Percentiles rank a stretch among this genome's conserved stretches.
Evolutionary conservation across 2,329 filamentous ascomycete species (phyloP).

Genomic region (Clarireedia homoeocarpa): DNA sequence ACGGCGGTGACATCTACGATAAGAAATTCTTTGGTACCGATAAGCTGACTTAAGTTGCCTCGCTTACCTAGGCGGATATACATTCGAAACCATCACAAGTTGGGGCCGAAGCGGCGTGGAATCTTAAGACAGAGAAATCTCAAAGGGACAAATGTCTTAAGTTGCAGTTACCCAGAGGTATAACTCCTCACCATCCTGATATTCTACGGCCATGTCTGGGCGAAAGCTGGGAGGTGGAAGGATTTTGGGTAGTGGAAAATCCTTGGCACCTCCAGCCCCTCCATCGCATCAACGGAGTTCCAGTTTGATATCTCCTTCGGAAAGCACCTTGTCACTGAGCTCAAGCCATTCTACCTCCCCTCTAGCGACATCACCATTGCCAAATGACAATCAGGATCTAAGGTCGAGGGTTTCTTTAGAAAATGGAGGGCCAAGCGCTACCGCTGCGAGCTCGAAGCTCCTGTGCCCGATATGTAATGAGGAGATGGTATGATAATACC

Average conservation of each 20-base stretch:
- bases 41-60: background rate
- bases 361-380: slow-evolving; percentile 52
- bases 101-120: background rate
- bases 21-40: background rate
- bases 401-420: slow-evolving; percentile 71
- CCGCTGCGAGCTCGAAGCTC: slow-evolving; percentile 56
- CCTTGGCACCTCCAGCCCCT: slow-evolving; percentile 59
- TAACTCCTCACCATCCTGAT: slow-evolving; percentile 8
- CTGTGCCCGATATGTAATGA: slow-evolving; percentile 97
- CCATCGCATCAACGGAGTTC: slow-evolving; percentile 30
- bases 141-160: slow-evolving; percentile 17
- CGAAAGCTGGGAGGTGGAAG: slow-evolving; percentile 88
- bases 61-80: slow-evolving; percentile 4
- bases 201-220: slow-evolving; percentile 55
- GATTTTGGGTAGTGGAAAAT: slow-evolving; percentile 79
- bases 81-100: background rate
- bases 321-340: slow-evolving; percentile 70
- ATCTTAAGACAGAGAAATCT: background rate
- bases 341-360: slow-evolving; percentile 61
- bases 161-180: slow-evolving; percentile 19
- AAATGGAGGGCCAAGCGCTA: slow-evolving; percentile 43
- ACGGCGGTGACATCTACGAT: slow-evolving; percentile 4
- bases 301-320: slow-evolving; percentile 45
- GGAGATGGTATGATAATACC: slow-evolving; percentile 65
- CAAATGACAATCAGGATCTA: slow-evolving; percentile 69